Base-by-base conservation (phyloP, 495 filamentous ascomycete species). In the Zalerion maritima region DNA sequence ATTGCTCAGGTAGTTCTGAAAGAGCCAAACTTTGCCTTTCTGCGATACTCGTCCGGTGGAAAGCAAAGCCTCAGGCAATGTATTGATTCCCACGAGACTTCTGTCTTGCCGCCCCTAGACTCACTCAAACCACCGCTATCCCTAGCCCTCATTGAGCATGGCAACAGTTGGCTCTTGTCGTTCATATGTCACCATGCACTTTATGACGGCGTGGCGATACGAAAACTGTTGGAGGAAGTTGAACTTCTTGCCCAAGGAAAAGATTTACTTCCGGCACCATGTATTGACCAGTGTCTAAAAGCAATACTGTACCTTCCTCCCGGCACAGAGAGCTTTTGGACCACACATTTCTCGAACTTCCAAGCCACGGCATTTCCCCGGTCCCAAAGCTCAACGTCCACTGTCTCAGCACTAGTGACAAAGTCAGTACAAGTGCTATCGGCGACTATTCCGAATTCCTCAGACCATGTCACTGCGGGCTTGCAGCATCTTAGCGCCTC, bases 201-300 rank as follows among this genome's bases (percentile, higher is more conserved):
- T 1, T 86, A 91, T 41, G 82, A 91, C 49, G 82, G 76, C 12
- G 63, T 71, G 16, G 78, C 76, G 1, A 71, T 87, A 21, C 54
- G 61, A 18, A 47, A 62, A 11, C 50, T 91, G 0, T 54, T 86
- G 2, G 44, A 70, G 0, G 81, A 86, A 35, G 57, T 81, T 2
- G 68, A 85, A 36, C 44, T 51, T 11, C 33, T 55, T 4, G 61
- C 71, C 24, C 26, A 46, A 2, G 61, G 63, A 4, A 12, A 52
- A 0, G 6, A 31, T 3, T 51, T 85, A 5, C 49, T 58, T 1
- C 29, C 51, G 1, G 33, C 60, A 13, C 51, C 58, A 4, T 35
- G 49, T 3, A 73, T 71, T 31, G 57, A 62, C 6, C 13, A 23
- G 0, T 62, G 64, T 30, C 42, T 66, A 12, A 35, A 18, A 10